phyloP scores from a whole-genome alignment of 306 rosid species.

The Potentilla sterilis region DNA sequence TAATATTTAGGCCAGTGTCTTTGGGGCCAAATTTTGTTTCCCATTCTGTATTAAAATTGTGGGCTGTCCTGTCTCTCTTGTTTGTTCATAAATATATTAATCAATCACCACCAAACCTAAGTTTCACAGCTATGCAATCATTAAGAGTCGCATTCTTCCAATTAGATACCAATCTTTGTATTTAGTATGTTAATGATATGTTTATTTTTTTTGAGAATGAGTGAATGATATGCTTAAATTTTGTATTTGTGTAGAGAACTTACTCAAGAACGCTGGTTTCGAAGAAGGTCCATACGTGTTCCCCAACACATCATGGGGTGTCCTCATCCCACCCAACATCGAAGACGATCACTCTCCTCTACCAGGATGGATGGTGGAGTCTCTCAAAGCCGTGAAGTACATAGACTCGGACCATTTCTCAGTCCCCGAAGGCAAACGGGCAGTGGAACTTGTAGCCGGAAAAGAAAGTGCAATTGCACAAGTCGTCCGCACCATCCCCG shows the following conservation, averaged over 20 bases:
- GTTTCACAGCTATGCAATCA: neutral
- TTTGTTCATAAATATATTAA: neutral
- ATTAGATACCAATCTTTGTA: neutral
- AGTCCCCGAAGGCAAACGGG: conserved; percentile 71
- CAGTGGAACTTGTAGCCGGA: conserved; percentile 82
- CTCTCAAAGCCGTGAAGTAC: conserved; percentile 93
- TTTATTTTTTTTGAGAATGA: too few species aligned
- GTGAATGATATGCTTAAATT: neutral
- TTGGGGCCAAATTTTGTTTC: neutral
- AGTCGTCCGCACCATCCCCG: conserved; percentile 67
- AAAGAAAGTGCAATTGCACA: conserved; percentile 98
- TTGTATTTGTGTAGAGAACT: conserved; percentile 43
- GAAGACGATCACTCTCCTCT: conserved; percentile 92
- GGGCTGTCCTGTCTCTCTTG: neutral
- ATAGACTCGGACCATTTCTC: conserved; percentile 79
- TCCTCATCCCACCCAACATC: conserved; percentile 85
- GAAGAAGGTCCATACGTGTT: conserved; percentile 86
- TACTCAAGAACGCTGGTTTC: conserved; percentile 75
- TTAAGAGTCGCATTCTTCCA: neutral
- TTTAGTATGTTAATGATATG: neutral
- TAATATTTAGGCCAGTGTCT: conserved; percentile 1
- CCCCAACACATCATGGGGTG: conserved; percentile 86
- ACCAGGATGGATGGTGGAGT: conserved; percentile 98
- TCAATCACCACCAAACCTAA: neutral
- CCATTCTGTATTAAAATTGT: neutral